phyloP scores from a whole-genome alignment of 352 stramenopile species.

The Globisporangium acanthophoron region DNA sequence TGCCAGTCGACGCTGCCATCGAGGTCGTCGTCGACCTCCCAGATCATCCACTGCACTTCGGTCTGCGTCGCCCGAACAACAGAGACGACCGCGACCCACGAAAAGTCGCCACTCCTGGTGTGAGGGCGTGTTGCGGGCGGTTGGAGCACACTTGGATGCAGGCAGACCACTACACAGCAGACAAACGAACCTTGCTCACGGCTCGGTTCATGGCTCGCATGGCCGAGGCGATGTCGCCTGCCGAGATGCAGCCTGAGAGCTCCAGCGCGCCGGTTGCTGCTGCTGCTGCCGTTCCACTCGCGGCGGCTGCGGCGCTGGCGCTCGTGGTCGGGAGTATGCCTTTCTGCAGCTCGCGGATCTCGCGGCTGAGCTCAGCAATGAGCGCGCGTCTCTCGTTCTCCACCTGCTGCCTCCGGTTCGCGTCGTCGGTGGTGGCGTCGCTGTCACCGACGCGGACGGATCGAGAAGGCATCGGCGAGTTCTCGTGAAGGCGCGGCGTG shows the following conservation, averaged over 20 bases:
- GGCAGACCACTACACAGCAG: neutral
- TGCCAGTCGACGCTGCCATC: conserved; percentile 90
- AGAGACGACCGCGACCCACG: neutral
- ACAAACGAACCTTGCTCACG: conserved; percentile 25
- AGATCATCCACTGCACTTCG: conserved; percentile 95
- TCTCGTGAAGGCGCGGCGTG: neutral
- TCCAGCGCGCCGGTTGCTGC: conserved; percentile 7
- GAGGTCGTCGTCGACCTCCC: conserved; percentile 95
- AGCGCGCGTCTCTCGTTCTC: conserved; percentile 5
- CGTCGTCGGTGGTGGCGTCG: neutral
- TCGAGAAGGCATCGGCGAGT: neutral
- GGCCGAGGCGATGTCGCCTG: conserved; percentile 36
- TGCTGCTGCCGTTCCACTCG: neutral
- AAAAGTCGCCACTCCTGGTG: neutral
- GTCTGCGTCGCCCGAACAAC: conserved; percentile 27
- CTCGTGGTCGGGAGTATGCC: conserved; percentile 24
- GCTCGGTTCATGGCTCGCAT: conserved; percentile 32
- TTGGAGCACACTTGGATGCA: neutral
- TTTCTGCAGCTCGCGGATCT: conserved; percentile 49
- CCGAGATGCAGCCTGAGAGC: conserved; percentile 30
- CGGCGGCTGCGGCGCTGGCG: conserved; percentile 1
- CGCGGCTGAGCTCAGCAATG: conserved; percentile 19
- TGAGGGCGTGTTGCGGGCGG: neutral
- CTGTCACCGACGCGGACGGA: neutral
- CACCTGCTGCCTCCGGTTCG: neutral